These are phyloP conservation scores for Neurospora sp. DNA, from an alignment of 495 filamentous ascomycete species.

Conservation along the genomic window DNA sequence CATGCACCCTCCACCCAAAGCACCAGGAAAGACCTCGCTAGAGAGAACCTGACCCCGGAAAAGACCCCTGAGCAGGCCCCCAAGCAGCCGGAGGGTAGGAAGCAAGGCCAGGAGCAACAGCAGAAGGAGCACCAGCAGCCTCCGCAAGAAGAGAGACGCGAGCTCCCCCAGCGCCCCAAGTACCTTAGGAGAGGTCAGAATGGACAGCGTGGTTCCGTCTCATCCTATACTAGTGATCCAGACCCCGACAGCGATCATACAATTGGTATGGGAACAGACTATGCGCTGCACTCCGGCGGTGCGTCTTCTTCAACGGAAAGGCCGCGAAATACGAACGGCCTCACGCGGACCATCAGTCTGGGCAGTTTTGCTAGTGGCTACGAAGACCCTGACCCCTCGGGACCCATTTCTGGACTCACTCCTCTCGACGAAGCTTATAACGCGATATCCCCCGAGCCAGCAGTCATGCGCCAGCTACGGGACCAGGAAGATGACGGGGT, in stretches of 20 bases:
- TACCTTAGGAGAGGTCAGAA: conserved; percentile 63
- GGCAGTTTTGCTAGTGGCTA: conserved; percentile 93
- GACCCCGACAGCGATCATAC: conserved; percentile 57
- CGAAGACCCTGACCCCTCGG: conserved; percentile 56
- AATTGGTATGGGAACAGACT: conserved; percentile 61
- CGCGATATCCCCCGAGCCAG: conserved; percentile 23
- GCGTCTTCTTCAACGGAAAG: conserved; percentile 52
- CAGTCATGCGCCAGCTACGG: conserved; percentile 1
- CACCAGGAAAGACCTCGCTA: conserved; percentile 32
- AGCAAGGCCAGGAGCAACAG: conserved; percentile 20
- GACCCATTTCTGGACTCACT: conserved; percentile 32
- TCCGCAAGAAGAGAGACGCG: background rate
- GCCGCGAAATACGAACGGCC: conserved; percentile 41
- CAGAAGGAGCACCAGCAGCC: conserved; percentile 5
- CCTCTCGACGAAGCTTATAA: conserved; percentile 38
- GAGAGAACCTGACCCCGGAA: conserved; percentile 34
- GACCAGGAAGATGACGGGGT: conserved; percentile 20
- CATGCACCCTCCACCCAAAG: conserved; percentile 5
- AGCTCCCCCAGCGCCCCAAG: conserved; percentile 44
- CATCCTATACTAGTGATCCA: conserved; percentile 56
- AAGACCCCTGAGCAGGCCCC: conserved; percentile 6
- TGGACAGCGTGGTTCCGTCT: conserved; percentile 70
- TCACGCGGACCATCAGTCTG: conserved; percentile 76
- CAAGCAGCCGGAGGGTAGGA: conserved; percentile 11
- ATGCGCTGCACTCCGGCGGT: conserved; percentile 75